Percentiles rank a stretch among this genome's conserved stretches.
phyloP scores from a whole-genome alignment of 1,139 yeast genomes.

The Suhomyces choctaworum region DNA sequence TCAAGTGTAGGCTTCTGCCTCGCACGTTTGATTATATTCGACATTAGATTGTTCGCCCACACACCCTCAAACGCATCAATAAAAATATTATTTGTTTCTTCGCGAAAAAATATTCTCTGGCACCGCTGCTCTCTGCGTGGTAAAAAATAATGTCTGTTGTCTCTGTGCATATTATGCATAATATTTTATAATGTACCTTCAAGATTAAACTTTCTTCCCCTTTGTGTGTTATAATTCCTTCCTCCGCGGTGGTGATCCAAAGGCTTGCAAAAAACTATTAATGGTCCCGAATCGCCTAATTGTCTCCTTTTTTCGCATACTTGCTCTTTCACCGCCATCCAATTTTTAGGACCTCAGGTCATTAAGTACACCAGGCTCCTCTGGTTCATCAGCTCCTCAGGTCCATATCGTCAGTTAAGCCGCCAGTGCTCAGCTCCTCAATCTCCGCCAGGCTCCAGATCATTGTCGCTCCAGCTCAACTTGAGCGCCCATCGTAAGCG shows the following conservation, averaged over 20 bases:
- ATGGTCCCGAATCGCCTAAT: conserved; percentile 6
- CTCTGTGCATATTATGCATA: not conserved
- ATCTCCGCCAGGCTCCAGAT: not conserved
- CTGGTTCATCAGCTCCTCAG: not conserved
- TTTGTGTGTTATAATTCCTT: conserved; percentile 9
- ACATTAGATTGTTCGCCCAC: conserved; percentile 8
- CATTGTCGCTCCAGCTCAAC: too few relatives aligned
- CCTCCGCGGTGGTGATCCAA: conserved; percentile 5
- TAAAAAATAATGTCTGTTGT: too few relatives aligned
- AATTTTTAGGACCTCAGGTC: too few relatives aligned
- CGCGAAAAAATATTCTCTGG: too few relatives aligned
- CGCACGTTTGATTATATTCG: conserved; percentile 7
- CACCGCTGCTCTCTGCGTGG: too few relatives aligned
- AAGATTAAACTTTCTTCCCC: conserved; percentile 8
- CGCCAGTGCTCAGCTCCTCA: too few relatives aligned
- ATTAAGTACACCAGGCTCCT: too few relatives aligned
- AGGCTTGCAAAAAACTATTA: conserved; percentile 7
- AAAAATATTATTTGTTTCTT: too few relatives aligned
- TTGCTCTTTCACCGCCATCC: conserved; percentile 1
- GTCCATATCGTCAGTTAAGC: too few relatives aligned
- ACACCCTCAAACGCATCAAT: too few relatives aligned
- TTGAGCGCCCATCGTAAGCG: too few relatives aligned
- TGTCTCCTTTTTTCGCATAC: conserved; percentile 1
- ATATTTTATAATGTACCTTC: conserved; percentile 1
- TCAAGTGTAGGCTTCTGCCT: conserved; percentile 3